Base-by-base conservation (phyloP, 1,139 yeast species). In the Torulaspora globosa region DNA sequence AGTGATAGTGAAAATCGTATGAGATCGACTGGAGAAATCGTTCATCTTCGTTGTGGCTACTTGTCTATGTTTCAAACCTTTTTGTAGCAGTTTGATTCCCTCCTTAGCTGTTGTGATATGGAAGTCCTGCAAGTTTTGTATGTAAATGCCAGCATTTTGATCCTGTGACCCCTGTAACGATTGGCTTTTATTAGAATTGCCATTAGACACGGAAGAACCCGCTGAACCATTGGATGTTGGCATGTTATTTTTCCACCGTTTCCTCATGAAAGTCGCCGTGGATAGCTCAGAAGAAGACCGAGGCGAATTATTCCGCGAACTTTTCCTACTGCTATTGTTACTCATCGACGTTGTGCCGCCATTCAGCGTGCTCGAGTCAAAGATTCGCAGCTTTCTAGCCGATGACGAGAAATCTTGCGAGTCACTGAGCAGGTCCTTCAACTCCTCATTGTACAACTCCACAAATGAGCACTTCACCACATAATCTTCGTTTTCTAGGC, bases 31-130 rank as follows among this genome's bases (percentile, higher is more conserved):
- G 4, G 88, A 82, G 10, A 74, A 70, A 51, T 80, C 85, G 57
- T 83, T 84, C 73, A 83, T 73, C 56, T 79, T 80, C 0, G 92
- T 84, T 10, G 81, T 71, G 0, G 89, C 88, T 1, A 83, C 82
- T 60, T 77, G 80, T 45, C 88, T 69, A 49, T 72, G 72, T 33
- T 70, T 68, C 35, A 82, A 65, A 0, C 92, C 92, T 39, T 71
- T 70, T 47, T 72, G 75, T 29, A 84, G 60, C 6, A 78, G 59
- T 39, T 66, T 62, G 48, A 81, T 67, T 0, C 87, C 92, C 44
- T 79, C 79, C 11, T 68, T 62, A 9, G 81, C 76, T 57, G 70
- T 71, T 36, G 71, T 71, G 3, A 84, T 72, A 44, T 74, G 73
- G 37, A 78, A 73, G 56, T 81, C 85, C 49, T 72, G 74, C 46